phyloP scores from a whole-genome alignment of 2,329 filamentous ascomycete species.

The Epichloe aotearoae region DNA sequence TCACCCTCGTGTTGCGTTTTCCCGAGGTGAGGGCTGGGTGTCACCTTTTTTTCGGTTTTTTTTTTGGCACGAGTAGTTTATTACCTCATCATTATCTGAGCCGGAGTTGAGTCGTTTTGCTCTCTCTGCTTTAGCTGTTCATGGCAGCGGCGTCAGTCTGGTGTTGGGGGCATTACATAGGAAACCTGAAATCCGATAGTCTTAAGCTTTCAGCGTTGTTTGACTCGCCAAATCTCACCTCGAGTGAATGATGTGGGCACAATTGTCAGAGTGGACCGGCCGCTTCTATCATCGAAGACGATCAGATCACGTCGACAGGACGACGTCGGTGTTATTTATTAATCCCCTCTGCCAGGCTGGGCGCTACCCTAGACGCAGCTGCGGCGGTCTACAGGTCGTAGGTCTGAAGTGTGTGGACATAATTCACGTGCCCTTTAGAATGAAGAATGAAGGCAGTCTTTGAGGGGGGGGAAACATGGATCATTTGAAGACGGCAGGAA shows the following conservation, averaged over 20 bases:
- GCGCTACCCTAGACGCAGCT: no score
- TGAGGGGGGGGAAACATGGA: no score
- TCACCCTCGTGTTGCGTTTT: not conserved
- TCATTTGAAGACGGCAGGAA: no score
- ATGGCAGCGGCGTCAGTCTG: slow-evolving; percentile 21
- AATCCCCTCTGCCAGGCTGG: no score
- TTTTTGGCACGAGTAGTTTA: slow-evolving; percentile 4
- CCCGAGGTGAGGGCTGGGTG: not conserved
- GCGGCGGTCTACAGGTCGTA: no score
- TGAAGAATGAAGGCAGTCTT: no score
- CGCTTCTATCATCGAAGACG: no score
- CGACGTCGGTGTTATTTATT: not conserved
- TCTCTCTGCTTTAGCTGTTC: slow-evolving; percentile 11
- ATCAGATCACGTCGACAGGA: no score
- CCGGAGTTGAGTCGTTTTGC: slow-evolving; percentile 4
- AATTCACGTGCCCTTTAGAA: no score
- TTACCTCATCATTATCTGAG: slow-evolving; percentile 2
- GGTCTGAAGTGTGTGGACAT: no score
- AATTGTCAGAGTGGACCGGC: not conserved
- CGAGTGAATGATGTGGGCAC: not conserved
- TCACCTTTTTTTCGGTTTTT: not conserved
- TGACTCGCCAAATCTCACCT: not conserved
- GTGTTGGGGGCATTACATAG: slow-evolving; percentile 18
- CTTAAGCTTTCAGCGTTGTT: not conserved
- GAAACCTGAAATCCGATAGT: slow-evolving; percentile 14